Base-by-base conservation (phyloP, 1,284 basidiomycete species). In the Ustilago shanxiensis region DNA sequence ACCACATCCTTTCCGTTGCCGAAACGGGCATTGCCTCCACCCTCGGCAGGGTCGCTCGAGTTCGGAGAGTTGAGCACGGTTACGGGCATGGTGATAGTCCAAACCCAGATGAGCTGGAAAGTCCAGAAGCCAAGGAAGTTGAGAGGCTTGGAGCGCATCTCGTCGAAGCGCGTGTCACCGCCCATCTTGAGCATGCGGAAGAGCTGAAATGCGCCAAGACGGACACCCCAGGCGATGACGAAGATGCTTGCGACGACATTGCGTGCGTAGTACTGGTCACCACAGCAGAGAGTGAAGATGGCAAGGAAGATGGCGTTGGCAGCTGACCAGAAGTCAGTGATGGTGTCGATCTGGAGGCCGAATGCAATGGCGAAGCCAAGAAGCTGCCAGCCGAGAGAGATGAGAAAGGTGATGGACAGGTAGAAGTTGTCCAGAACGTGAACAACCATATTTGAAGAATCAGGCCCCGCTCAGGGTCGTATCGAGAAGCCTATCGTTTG, bases 371-470 rank as follows among this genome's bases (percentile, higher is more conserved):
- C 87, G 80, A 93, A 93, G 6, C 92, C 92, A 0, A 88, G 72
- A 1, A 90, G 86, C 82, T 93, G 92, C 85, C 90, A 92, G 22
- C 86, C 91, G 26, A 90, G 84, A 0, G 91, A 92, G 65, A 93
- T 88, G 41, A 93, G 88, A 26, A 91, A 85, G 7, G 91, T 91
- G 37, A 93, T 87, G n/a, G 88, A 86, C 4, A 93, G 88, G 81
- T 92, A 92, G 83, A 90, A 91, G 50, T 87, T 86, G 86, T 92
- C 91, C 20, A 93, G 88, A 10, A 73, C 71, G 45, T 77, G 67
- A 22, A 77, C 71, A 26, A 70, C 63, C 75, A 77, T 77, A 2
- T 20, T 72, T 47, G 50, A 28, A 35, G 10, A 50, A 2, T 16
- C 13, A 14, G 5, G 50, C 33, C 53, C 26, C 53, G 20, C 16